Base-by-base conservation (phyloP, 176 grass and related monocot species). In the Musa acuminata region DNA sequence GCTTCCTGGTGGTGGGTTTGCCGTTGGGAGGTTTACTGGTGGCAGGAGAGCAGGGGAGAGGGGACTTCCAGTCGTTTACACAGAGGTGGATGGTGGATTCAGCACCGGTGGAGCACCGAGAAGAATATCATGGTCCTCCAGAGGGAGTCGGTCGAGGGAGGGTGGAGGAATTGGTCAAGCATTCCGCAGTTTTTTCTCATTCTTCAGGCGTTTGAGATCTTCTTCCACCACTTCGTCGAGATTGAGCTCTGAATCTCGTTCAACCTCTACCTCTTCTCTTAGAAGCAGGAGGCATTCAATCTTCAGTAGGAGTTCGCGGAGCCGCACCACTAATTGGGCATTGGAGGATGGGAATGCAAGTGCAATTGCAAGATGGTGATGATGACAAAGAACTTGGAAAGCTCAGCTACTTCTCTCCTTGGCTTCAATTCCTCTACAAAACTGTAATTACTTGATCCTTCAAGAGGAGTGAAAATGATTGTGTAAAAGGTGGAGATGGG, bases 1-100 rank as follows among this genome's bases (percentile, higher is more conserved):
- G 67, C 67, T 69, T 50, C 67, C 67, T 0, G 67, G 67, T 19
- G 67, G 67, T 49, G 67, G 67, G 25, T 69, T 69, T 29, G 67
- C 67, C 0, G 67, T 69, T 19, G 67, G 67, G 4, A 48, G 67
- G 26, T 69, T 69, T 17, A 49, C 67, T 0, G 67, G 67, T 27
- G 35, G 67, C 13, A 69, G 67, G 67, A 35, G 67, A 50, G 67
- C 13, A 16, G 67, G 26, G 29, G 67, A 69, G 9, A 16, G 67
- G 6, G 67, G 49, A 9, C 67, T 69, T 50, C 67, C 67, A 7
- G 13, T 69, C 2, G 67, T 69, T 69, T 69, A 69, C 67, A 69
- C 67, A 1, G 67, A 69, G 67, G 49, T 69, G 67, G 67, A 69
- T 48, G 67, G 67, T 19, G 24, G 35, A 9, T 48, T 69, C 35